These are phyloP conservation scores for Avena eriantha DNA, from an alignment of 176 grass and related monocot genomes.

Conservation along the genomic window DNA sequence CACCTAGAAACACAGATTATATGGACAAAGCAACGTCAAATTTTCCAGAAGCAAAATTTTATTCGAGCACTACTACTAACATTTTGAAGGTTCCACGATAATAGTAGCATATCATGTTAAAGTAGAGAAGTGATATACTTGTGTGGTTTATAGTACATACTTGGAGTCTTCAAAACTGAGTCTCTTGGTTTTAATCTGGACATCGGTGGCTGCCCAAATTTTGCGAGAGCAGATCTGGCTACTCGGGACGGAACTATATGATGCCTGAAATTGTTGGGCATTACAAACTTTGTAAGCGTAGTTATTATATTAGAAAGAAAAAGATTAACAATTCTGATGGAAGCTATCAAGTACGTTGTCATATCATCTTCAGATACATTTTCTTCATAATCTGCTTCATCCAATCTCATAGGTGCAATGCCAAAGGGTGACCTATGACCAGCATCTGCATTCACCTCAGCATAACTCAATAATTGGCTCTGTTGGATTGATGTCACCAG, in stretches of 20 bases:
- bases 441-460: conserved; percentile 52
- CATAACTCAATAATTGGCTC: conserved; percentile 48
- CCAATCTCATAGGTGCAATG: conserved; percentile 37
- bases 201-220: conserved; percentile 49
- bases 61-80: conserved; percentile 10
- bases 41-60: conserved; percentile 6
- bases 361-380: conserved; percentile 66
- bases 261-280: conserved; percentile 51
- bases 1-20: not conserved
- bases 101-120: conserved; percentile 16
- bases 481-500: conserved; percentile 40
- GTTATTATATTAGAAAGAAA: not conserved
- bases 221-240: conserved; percentile 62
- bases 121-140: conserved; percentile 50
- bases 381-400: conserved; percentile 69
- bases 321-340: conserved; percentile 24
- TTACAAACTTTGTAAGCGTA: conserved; percentile 17
- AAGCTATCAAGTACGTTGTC: conserved; percentile 45
- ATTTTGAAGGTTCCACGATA: conserved; percentile 17
- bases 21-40: not conserved
- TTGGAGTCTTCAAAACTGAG: conserved; percentile 55
- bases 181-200: conserved; percentile 68
- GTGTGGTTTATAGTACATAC: conserved; percentile 46
- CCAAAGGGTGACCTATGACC: conserved; percentile 33
- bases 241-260: conserved; percentile 48